Base-by-base conservation (phyloP, 176 grass and related monocot species). In the Elaeis guineensis region DNA sequence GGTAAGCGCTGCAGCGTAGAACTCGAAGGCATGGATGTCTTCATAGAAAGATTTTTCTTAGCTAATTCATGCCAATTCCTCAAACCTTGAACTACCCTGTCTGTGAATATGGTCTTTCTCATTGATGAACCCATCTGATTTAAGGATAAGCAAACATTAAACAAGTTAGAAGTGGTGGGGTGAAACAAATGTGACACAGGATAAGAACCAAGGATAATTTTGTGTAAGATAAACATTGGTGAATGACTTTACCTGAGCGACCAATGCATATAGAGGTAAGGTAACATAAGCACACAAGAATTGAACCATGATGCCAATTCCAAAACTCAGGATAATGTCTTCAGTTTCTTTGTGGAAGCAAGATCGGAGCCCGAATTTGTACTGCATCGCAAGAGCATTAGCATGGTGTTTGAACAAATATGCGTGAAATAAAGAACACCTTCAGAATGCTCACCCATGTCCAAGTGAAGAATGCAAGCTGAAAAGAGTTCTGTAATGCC, bases 381-480 rank as follows among this genome's bases (percentile, higher is more conserved):
- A 66, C 63, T 66, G 63, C 63, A 29, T n/a, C 2, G 3, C 15
- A 17, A 5, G 25, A 50, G 14, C 16, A 17, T 54, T 16, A 67
- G 50, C 24, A 54, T 32, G 51, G 64, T 4, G 50, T 15, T 67
- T 19, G 25, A 67, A 54, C 8, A 44, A 44, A 14, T 14, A 44
- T 44, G 25, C 5, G 5, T 20, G 19, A 54, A 18, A 8, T 32
- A 14, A 17, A 54, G 17, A 54, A 18, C 23, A 19, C 26, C 51
- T 14, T 20, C 12, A 67, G 4, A 23, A 16, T 29, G 25, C 49
- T 5, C 48, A 67, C 64, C 64, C 64, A 67, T 54, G 50, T 6
- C 64, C 64, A 67, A 14, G 64, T 6, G 64, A 54, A 67, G 64
- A 67, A 67, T 14, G 64, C 50, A 15, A 67, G 64, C 64, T 67